Evolutionary conservation across 2,329 filamentous ascomycete genomes (phyloP).

Genomic region (Penicillium sp.): DNA sequence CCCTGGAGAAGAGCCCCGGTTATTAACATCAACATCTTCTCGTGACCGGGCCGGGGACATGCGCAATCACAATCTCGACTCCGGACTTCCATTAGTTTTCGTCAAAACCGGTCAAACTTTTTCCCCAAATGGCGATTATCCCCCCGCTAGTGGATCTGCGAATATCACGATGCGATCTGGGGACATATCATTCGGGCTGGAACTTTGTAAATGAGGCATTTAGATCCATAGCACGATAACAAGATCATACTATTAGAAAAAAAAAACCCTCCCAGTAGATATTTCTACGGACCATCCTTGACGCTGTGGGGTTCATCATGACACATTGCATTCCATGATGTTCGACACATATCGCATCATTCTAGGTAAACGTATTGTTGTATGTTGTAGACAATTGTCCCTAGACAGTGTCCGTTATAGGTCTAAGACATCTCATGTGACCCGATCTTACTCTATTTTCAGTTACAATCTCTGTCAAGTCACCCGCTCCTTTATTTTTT

Average conservation of each 20-base stretch:
- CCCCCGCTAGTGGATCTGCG: slow-evolving; percentile 14
- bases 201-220: slow-evolving; percentile 19
- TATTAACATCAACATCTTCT: slow-evolving; percentile 4
- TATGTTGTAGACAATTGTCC: too few relatives aligned
- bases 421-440: slow-evolving; percentile 7
- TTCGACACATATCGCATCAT: slow-evolving; percentile 21
- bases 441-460: background rate
- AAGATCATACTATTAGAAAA: background rate
- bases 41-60: slow-evolving; percentile 19
- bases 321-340: slow-evolving; percentile 27
- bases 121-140: slow-evolving; percentile 20
- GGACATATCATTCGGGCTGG: background rate
- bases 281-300: background rate
- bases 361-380: background rate
- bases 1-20: slow-evolving; percentile 13
- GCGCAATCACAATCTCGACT: background rate
- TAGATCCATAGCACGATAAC: background rate
- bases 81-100: background rate
- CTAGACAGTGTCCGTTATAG: too few relatives aligned
- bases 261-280: background rate
- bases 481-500: slow-evolving; percentile 8
- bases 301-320: slow-evolving; percentile 9
- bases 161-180: slow-evolving; percentile 7
- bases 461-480: background rate
- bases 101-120: background rate